Conservation (phyloP, 768 basidiomycete genomes). For the Suillus clintonianus region DNA sequence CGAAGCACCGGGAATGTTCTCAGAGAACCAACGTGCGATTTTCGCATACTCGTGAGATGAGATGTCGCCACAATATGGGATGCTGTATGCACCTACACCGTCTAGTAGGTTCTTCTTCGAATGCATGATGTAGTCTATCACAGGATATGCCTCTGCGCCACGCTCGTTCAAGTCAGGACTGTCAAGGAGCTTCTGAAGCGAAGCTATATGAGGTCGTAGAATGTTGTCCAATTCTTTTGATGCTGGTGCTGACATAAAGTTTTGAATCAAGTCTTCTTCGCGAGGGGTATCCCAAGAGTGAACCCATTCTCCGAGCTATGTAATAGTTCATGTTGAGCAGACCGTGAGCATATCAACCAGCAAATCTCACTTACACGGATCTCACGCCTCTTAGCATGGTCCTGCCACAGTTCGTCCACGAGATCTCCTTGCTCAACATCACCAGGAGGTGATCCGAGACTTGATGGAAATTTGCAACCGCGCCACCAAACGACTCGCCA, state of each 20-base stretch:
- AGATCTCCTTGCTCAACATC: neutral
- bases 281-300: neutral
- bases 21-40: no score
- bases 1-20: neutral
- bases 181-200: neutral
- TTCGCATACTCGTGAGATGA: no score
- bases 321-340: neutral
- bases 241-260: neutral
- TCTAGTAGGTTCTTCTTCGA: no score
- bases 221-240: neutral
- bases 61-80: no score
- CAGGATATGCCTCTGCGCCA: neutral
- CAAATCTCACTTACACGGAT: no score
- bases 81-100: no score
- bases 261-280: neutral
- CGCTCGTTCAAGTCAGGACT: neutral
- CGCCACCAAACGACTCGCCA: neutral
- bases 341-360: no score
- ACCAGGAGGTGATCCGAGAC: neutral
- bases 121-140: neutral
- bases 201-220: neutral
- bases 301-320: neutral
- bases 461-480: neutral
- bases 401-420: neutral
- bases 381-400: neutral